phyloP scores from a whole-genome alignment of 257 asterid species.

The Thymus quinquecostatus region DNA sequence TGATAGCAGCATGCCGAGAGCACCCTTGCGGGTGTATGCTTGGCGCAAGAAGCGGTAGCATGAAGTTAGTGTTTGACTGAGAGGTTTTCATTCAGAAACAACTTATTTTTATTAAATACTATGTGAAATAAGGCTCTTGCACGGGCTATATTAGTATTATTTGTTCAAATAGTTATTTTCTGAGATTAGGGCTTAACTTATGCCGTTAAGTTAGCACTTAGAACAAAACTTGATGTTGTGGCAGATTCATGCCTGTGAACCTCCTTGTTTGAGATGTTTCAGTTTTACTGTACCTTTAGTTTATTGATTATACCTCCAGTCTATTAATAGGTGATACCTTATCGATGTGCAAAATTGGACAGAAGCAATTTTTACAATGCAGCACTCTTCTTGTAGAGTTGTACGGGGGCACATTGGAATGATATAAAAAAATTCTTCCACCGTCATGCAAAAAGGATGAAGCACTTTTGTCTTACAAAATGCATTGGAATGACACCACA shows the following conservation, averaged over 20 bases:
- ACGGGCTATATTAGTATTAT: not conserved
- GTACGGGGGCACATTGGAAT: not conserved
- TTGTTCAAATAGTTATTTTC: not conserved
- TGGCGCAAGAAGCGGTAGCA: too few relatives aligned
- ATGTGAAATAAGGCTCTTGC: not conserved
- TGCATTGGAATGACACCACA: not conserved
- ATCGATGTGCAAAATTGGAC: conserved; percentile 6
- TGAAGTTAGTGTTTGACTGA: too few relatives aligned
- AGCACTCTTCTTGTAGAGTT: not conserved
- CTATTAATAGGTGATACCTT: not conserved
- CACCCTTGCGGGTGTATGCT: too few relatives aligned
- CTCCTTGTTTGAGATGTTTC: not conserved
- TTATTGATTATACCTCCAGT: not conserved
- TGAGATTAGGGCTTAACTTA: not conserved
- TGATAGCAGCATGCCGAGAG: too few relatives aligned
- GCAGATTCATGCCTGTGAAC: not conserved
- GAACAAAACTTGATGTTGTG: not conserved
- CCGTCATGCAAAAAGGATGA: not conserved
- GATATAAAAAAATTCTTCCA: too few relatives aligned
- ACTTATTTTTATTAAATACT: not conserved
- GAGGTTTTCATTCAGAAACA: not conserved
- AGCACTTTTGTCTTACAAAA: conserved; percentile 8
- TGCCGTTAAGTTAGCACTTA: not conserved
- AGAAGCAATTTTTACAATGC: conserved; percentile 16
- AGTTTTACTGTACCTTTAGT: not conserved